A percentile compares a stretch with the other conserved stretches of the same genome.
Conservation (phyloP, 2,329 filamentous ascomycete species). For the Paraphoma chrysanthemicola region DNA sequence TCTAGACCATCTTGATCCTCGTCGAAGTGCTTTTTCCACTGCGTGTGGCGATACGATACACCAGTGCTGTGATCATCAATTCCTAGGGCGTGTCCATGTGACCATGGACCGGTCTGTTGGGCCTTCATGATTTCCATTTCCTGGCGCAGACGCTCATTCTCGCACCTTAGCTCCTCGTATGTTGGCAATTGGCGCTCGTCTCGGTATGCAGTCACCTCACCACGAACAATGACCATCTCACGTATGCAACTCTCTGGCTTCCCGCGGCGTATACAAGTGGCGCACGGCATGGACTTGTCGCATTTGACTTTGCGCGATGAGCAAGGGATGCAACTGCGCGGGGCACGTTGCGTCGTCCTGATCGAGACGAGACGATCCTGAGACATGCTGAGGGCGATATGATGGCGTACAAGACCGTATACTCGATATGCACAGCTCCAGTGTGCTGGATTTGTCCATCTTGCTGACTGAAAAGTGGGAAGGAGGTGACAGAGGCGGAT, state of each 20-base stretch:
- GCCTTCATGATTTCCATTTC: not conserved
- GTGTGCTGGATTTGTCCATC: not conserved
- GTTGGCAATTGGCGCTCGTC: not conserved
- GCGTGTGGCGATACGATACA: too few species aligned
- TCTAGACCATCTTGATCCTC: slow-evolving; percentile 1
- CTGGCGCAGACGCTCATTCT: slow-evolving; percentile 1
- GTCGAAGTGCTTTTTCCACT: not conserved
- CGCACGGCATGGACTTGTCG: slow-evolving; percentile 2
- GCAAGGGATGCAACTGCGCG: slow-evolving; percentile 6
- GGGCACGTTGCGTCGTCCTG: slow-evolving; percentile 2
- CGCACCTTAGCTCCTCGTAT: slow-evolving; percentile 3
- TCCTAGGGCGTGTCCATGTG: too few species aligned
- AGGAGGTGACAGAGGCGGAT: not conserved
- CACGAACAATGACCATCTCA: slow-evolving; percentile 5
- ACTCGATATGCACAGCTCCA: not conserved
- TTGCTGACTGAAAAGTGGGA: not conserved
- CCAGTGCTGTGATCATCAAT: too few species aligned
- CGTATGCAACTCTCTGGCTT: not conserved
- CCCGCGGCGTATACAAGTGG: slow-evolving; percentile 3
- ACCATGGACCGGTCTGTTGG: too few species aligned
- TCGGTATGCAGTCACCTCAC: slow-evolving; percentile 1
- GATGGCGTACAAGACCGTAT: too few species aligned
- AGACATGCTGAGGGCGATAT: slow-evolving; percentile 8
- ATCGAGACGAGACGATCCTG: not conserved
- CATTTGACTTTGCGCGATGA: slow-evolving; percentile 6